phyloP scores from a whole-genome alignment of 345 rosid genomes.

The Hevea brasiliensis region DNA sequence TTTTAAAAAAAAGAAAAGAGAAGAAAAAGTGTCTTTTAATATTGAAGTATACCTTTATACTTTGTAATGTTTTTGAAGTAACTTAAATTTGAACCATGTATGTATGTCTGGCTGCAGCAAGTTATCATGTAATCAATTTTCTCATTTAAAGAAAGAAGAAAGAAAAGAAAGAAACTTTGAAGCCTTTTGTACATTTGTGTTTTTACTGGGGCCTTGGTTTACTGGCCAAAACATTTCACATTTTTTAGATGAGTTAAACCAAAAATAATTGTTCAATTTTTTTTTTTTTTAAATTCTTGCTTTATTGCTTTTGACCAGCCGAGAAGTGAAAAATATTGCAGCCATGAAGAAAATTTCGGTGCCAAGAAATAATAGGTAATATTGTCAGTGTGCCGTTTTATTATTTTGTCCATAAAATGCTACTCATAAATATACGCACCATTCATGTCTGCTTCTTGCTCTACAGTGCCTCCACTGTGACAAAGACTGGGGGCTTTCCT shows the following conservation, averaged over 20 bases:
- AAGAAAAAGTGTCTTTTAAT: not conserved
- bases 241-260: not conserved
- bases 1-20: not conserved
- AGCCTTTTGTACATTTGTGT: not conserved
- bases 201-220: not conserved
- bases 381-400: not conserved
- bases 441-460: not conserved
- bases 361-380: slow-evolving; percentile 60
- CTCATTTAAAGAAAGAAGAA: too few relatives aligned
- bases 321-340: slow-evolving; percentile 71
- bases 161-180: not conserved
- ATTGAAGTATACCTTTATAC: not conserved
- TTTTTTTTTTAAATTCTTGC: not conserved
- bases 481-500: slow-evolving; percentile 11
- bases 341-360: slow-evolving; percentile 63
- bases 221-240: too few relatives aligned
- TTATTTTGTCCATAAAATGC: not conserved
- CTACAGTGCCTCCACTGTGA: slow-evolving; percentile 14
- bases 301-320: slow-evolving; percentile 48
- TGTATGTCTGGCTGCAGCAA: not conserved
- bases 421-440: too few relatives aligned
- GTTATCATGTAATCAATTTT: not conserved
- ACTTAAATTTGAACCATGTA: not conserved
- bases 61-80: not conserved
- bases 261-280: too few relatives aligned